phyloP scores from a whole-genome alignment of 352 stramenopile species.

The Phytopythium cucurbitacearum region DNA sequence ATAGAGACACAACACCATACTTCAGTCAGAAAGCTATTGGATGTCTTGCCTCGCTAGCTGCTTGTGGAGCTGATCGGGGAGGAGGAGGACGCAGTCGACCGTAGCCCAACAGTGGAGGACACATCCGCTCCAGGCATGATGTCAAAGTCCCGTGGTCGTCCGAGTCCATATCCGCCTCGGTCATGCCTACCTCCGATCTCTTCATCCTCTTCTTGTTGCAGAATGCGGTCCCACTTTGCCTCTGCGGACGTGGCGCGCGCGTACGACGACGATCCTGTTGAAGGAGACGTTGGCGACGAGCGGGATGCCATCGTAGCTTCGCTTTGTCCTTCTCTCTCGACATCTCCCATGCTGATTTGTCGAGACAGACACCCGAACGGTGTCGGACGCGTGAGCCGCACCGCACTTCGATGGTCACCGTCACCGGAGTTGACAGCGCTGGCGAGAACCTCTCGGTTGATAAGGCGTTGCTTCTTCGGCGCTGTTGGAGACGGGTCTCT shows the following conservation, averaged over 20 bases:
- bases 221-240: slow-evolving; percentile 76
- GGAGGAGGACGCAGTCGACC: too few relatives aligned
- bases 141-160: too few relatives aligned
- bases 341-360: not conserved
- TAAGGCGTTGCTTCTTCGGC: not conserved
- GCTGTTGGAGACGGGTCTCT: not conserved
- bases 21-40: too few relatives aligned
- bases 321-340: too few relatives aligned
- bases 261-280: slow-evolving; percentile 12
- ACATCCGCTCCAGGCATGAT: too few relatives aligned
- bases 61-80: too few relatives aligned
- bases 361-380: slow-evolving; percentile 14
- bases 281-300: not conserved
- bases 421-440: not conserved
- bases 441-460: slow-evolving; percentile 6
- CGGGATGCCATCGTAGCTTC: not conserved
- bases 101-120: too few relatives aligned
- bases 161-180: too few relatives aligned
- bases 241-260: slow-evolving; percentile 33
- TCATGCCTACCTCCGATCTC: not conserved
- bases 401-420: slow-evolving; percentile 12
- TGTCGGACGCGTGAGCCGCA: slow-evolving; percentile 19
- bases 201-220: slow-evolving; percentile 29
- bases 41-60: too few relatives aligned
- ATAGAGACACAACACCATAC: too few relatives aligned